phyloP scores from a whole-genome alignment of 208 protist species.

The Strigomonas culicis region DNA sequence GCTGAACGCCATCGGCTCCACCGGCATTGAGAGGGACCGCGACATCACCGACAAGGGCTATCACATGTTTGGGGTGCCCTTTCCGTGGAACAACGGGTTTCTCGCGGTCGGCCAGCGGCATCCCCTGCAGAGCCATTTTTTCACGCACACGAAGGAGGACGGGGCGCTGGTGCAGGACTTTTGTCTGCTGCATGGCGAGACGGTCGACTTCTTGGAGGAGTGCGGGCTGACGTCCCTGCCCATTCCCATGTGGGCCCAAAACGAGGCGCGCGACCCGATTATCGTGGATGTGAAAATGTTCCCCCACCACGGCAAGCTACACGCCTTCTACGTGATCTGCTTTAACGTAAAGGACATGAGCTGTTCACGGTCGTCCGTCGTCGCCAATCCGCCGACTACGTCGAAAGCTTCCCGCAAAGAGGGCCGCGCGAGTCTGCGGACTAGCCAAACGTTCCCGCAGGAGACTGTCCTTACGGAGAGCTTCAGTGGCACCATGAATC shows the following conservation, averaged over 20 bases:
- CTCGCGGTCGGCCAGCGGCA: constrained; percentile 19
- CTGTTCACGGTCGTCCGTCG: not conserved
- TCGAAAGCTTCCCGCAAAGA: not conserved
- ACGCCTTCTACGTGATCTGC: constrained; percentile 51
- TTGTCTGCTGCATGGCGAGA: constrained; percentile 26
- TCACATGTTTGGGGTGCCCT: constrained; percentile 32
- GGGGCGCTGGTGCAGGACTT: constrained; percentile 31
- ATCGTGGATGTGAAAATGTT: constrained; percentile 36
- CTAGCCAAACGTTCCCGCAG: no score
- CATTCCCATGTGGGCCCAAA: constrained; percentile 39
- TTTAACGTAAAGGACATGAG: not conserved
- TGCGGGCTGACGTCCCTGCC: constrained; percentile 23
- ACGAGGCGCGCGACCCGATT: constrained; percentile 21
- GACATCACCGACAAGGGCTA: constrained; percentile 56
- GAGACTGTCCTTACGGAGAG: not conserved
- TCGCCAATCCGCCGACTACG: not conserved
- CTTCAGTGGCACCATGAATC: not conserved
- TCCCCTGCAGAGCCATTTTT: constrained; percentile 13
- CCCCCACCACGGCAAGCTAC: constrained; percentile 24
- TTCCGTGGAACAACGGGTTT: constrained; percentile 30
- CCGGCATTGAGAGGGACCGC: constrained; percentile 26
- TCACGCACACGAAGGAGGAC: constrained; percentile 10
- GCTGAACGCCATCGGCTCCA: constrained; percentile 6
- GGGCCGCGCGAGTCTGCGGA: no score
- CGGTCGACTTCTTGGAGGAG: constrained; percentile 21